Percentiles rank a stretch among this genome's conserved stretches.
phyloP scores from a whole-genome alignment of 768 basidiomycete species.

The Neoboletus brunneissimus region DNA sequence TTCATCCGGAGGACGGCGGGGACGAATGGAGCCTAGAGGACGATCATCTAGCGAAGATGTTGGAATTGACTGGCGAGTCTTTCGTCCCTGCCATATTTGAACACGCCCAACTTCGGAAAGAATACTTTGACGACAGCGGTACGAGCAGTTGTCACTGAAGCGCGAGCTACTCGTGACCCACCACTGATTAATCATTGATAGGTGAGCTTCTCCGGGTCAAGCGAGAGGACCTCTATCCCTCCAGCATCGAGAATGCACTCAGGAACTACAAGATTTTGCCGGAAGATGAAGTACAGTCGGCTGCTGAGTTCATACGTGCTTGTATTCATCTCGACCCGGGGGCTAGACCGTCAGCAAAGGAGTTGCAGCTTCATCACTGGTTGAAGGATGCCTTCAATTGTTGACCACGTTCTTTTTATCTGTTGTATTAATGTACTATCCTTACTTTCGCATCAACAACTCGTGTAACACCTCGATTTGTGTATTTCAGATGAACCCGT shows the following conservation, averaged over 20 bases:
- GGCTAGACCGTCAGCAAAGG: background rate
- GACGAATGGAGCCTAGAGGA: background rate
- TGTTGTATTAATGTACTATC: background rate
- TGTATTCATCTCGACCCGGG: background rate
- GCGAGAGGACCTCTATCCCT: background rate
- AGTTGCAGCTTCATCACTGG: background rate
- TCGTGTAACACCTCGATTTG: background rate
- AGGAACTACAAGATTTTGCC: background rate
- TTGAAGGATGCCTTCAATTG: background rate
- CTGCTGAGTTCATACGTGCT: background rate
- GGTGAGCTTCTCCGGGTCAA: background rate
- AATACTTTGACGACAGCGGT: background rate
- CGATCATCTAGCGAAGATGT: background rate
- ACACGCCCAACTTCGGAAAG: background rate
- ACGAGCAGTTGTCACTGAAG: background rate
- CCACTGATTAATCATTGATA: background rate
- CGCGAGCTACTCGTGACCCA: background rate
- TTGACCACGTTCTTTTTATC: background rate
- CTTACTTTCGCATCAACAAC: background rate
- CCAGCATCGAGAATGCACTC: background rate
- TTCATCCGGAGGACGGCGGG: background rate
- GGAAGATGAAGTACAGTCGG: background rate
- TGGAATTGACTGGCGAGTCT: background rate
- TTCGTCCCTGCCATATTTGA: background rate
- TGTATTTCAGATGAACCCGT: too few relatives aligned